Evolutionary conservation across 176 grass and related monocot genomes (phyloP), one percentile per base, ranked within the genome.

Genomic region (Oryza meyeriana): DNA sequence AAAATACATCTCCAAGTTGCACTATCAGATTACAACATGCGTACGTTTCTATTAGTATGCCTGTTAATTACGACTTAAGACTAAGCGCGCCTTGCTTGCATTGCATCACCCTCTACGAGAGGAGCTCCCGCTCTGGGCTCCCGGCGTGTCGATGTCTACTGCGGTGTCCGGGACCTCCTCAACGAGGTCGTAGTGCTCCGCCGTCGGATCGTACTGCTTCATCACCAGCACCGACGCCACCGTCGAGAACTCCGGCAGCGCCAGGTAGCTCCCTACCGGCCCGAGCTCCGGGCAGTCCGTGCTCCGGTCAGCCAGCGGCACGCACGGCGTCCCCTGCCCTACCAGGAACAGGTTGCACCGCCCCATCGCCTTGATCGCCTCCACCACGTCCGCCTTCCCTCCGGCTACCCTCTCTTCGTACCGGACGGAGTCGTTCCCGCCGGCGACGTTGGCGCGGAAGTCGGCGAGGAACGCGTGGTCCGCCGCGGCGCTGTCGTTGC

Each of bases 201-300:
- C 42, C 22, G 74, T 74, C 1, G 87, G 66, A 47, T 93, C 88
- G 8, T 93, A 93, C 55, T 86, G 80, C 74, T 90, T 89, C 72
- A 93, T 78, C 6, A 93, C 91, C 25, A 93, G 32, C 36, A 90
- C 84, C 1, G 91, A 93, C 14, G 87, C 84, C 18, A 75, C 83
- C 2, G 81, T 75, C 9, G 84, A 84, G 81, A 93, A 87, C 10
- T 90, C 91, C 1, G 84, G 71, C 20, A 86, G 34, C 31, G 84
- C 87, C 71, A 93, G 72, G 74, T 85, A 90, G 68, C 72, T 82
- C 27, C 81, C 91, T 3, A 93, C 87, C 10, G 87, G 81, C 4
- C 91, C 91, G 4, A 93, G 84, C 73, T 93, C 91, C 38, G 87
- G 84, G 62, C 91, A 90, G 59, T 90, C 87, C 1, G 79, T n/a